Conservation (phyloP, 352 stramenopile species). For the Elongisporangium anandrum region DNA sequence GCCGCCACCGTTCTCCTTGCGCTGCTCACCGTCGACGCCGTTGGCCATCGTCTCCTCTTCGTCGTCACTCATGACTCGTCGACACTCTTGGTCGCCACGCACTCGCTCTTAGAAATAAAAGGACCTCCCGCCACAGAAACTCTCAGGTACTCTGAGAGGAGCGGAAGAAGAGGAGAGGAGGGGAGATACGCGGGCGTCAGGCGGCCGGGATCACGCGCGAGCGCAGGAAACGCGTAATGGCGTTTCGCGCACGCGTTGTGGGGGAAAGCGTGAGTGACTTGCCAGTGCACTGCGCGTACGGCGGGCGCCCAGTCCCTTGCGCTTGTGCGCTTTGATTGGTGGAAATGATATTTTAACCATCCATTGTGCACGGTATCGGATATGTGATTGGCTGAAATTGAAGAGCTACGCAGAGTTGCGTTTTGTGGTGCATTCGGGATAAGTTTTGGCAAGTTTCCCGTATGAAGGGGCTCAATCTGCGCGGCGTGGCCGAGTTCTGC, state of each 20-base stretch:
- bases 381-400: slow-evolving; percentile 4
- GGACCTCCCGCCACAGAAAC: background rate
- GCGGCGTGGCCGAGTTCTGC: slow-evolving; percentile 78
- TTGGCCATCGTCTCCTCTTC: slow-evolving; percentile 13
- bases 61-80: slow-evolving; percentile 28
- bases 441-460: background rate
- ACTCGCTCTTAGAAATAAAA: background rate
- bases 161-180: background rate
- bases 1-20: slow-evolving; percentile 35
- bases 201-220: background rate
- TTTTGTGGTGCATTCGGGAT: background rate
- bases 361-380: background rate
- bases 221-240: background rate
- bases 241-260: background rate
- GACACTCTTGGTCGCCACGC: background rate
- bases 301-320: background rate
- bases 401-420: background rate
- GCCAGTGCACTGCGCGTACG: background rate
- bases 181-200: background rate
- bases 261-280: background rate
- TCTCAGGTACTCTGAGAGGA: background rate
- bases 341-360: background rate
- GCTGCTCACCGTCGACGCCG: slow-evolving; percentile 10
- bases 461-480: slow-evolving; percentile 74
- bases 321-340: background rate